Conservation (phyloP, 805 yeast genomes). For the Saccharomycopsis sp. region DNA sequence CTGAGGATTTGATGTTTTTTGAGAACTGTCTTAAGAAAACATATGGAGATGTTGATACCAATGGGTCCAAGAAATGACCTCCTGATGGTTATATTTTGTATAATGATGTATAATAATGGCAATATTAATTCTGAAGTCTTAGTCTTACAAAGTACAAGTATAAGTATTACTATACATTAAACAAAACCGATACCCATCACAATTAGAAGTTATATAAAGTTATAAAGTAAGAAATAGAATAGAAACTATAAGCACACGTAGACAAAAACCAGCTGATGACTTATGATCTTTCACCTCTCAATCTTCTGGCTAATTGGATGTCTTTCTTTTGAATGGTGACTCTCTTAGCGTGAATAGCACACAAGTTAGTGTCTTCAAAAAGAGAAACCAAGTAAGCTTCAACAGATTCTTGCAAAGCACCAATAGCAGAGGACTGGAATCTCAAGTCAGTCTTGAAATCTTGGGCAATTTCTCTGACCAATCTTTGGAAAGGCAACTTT, state of each 20-base stretch:
- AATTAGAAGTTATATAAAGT: background rate
- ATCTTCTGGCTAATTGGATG: slow-evolving; percentile 95
- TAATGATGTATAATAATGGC: background rate
- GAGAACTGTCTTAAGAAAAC: slow-evolving; percentile 11
- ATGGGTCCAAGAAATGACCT: background rate
- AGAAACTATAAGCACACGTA: background rate
- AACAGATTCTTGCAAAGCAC: slow-evolving; percentile 97
- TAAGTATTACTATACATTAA: background rate
- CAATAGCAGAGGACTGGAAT: slow-evolving; percentile 96
- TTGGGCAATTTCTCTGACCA: slow-evolving; percentile 92
- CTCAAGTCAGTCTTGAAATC: slow-evolving; percentile 90
- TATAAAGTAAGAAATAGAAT: background rate
- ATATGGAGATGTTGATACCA: background rate
- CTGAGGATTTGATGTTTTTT: slow-evolving; percentile 16
- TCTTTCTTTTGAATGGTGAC: slow-evolving; percentile 98
- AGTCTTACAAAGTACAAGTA: too few species aligned
- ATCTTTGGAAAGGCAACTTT: slow-evolving; percentile 95
- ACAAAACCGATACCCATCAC: slow-evolving; percentile 1
- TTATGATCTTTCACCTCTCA: slow-evolving; percentile 93
- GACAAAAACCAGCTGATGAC: slow-evolving; percentile 17
- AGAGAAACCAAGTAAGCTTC: slow-evolving; percentile 96
- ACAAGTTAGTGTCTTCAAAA: slow-evolving; percentile 96
- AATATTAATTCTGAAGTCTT: background rate
- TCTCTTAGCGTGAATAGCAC: slow-evolving; percentile 98
- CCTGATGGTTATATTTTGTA: background rate